Conservation (phyloP, 2,329 filamentous ascomycete species). For the Ascomycota sp. region DNA sequence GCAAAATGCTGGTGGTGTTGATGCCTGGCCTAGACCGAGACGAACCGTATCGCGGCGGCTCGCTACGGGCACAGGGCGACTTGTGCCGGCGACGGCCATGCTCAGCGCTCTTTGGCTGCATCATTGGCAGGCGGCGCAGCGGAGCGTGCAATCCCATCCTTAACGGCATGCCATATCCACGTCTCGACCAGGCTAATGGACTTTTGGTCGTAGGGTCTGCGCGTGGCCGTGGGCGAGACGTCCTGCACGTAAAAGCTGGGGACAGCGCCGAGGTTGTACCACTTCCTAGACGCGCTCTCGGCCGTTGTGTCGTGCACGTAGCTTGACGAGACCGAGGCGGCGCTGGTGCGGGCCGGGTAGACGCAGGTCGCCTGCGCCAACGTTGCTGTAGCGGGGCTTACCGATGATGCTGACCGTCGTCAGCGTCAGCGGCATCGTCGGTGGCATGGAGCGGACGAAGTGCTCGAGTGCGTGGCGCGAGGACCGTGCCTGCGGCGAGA, state of each 20-base stretch:
- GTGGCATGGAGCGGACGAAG: constrained; percentile 26
- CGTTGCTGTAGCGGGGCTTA: constrained; percentile 28
- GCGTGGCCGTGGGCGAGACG: background rate
- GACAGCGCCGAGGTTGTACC: constrained; percentile 20
- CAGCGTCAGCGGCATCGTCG: constrained; percentile 24
- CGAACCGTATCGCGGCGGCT: too few relatives aligned
- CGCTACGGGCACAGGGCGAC: too few relatives aligned
- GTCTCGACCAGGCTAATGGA: constrained; percentile 13
- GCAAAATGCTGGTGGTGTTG: too few relatives aligned
- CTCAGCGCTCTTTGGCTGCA: background rate
- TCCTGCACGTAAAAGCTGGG: constrained; percentile 18
- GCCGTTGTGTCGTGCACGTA: constrained; percentile 14
- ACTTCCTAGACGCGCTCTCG: constrained; percentile 15
- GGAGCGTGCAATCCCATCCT: constrained; percentile 11
- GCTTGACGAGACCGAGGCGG: constrained; percentile 20
- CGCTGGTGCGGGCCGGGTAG: constrained; percentile 4
- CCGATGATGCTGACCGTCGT: constrained; percentile 35
- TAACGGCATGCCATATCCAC: constrained; percentile 21
- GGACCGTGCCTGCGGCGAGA: constrained; percentile 43
- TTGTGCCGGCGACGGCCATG: too few relatives aligned
- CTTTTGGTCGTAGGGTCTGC: constrained; percentile 4
- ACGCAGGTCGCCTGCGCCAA: constrained; percentile 17
- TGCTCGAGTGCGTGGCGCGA: constrained; percentile 34
- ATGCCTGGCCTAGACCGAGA: too few relatives aligned
- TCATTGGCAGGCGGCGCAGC: background rate